A percentile compares a stretch with the other conserved stretches of the same genome.
These are phyloP conservation scores for Colletotrichum sp. DNA, from an alignment of 2,329 filamentous ascomycete genomes.

Conservation along the genomic window DNA sequence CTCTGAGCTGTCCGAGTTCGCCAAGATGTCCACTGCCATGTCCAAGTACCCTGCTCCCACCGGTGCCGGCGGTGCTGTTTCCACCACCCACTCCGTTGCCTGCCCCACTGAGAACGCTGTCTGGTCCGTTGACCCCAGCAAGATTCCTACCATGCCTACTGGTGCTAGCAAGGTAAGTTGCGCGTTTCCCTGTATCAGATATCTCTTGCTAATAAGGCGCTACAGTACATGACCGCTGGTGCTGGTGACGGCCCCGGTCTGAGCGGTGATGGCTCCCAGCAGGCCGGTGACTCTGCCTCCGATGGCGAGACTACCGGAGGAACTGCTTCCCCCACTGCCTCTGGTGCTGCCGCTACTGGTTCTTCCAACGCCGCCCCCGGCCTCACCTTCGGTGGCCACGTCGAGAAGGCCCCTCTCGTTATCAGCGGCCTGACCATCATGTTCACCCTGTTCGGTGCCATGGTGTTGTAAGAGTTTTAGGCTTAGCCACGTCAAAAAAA, in stretches of 20 bases:
- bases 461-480: conserved; percentile 40
- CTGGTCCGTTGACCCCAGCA: conserved; percentile 57
- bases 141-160: conserved; percentile 57
- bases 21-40: conserved; percentile 54
- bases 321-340: conserved; percentile 39
- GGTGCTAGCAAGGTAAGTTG: conserved; percentile 42
- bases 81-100: conserved; percentile 48
- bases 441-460: conserved; percentile 43
- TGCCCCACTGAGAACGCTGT: conserved; percentile 54
- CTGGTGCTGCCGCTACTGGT: conserved; percentile 37
- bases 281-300: conserved; percentile 43
- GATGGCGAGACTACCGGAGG: conserved; percentile 49
- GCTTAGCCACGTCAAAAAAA: background rate
- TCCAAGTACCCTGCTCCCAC: conserved; percentile 54
- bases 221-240: conserved; percentile 56
- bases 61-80: conserved; percentile 54
- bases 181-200: background rate
- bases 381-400: conserved; percentile 23
- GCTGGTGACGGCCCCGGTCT: conserved; percentile 61
- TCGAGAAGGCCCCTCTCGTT: conserved; percentile 33
- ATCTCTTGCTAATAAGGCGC: background rate
- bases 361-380: conserved; percentile 36
- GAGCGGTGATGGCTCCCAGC: conserved; percentile 58
- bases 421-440: conserved; percentile 38
- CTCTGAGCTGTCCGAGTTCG: conserved; percentile 67